These are phyloP conservation scores for Vickermania spadyakhi DNA, from an alignment of 208 protist species.

Conservation along the genomic window DNA sequence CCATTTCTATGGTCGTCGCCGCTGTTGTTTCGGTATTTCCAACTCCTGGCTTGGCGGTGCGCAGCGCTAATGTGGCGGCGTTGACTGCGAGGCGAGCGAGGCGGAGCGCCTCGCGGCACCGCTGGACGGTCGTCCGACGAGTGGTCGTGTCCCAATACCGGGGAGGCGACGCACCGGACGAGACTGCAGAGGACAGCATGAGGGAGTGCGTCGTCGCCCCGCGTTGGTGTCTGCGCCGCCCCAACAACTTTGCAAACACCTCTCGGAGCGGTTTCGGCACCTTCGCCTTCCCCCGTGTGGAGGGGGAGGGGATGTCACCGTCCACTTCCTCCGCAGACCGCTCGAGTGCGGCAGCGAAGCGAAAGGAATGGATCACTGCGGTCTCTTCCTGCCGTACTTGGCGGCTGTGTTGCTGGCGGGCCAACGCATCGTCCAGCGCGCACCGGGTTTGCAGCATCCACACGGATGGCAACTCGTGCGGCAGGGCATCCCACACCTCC, in stretches of 20 bases:
- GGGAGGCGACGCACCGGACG: no score
- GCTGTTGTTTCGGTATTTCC: no score
- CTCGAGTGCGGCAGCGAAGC: not conserved
- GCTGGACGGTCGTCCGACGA: no score
- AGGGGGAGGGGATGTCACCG: not conserved
- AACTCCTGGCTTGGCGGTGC: no score
- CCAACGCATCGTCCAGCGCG: slow-evolving; percentile 2
- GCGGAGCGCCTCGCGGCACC: not conserved
- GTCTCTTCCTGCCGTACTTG: not conserved
- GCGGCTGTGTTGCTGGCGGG: not conserved
- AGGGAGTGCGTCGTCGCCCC: no score
- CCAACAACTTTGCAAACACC: not conserved
- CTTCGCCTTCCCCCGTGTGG: no score
- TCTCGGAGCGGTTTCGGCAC: not conserved
- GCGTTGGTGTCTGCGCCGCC: no score
- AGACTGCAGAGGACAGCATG: no score
- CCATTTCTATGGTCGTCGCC: no score
- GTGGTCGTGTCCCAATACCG: no score
- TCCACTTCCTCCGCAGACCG: no score
- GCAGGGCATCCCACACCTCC: not conserved
- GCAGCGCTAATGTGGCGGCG: no score
- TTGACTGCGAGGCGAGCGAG: not conserved
- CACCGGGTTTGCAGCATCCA: slow-evolving; percentile 3
- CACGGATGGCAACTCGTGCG: not conserved
- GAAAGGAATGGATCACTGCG: not conserved